Base-by-base conservation (phyloP, 371 early-diverging fungal species). In the Haplosporangium sp. region DNA sequence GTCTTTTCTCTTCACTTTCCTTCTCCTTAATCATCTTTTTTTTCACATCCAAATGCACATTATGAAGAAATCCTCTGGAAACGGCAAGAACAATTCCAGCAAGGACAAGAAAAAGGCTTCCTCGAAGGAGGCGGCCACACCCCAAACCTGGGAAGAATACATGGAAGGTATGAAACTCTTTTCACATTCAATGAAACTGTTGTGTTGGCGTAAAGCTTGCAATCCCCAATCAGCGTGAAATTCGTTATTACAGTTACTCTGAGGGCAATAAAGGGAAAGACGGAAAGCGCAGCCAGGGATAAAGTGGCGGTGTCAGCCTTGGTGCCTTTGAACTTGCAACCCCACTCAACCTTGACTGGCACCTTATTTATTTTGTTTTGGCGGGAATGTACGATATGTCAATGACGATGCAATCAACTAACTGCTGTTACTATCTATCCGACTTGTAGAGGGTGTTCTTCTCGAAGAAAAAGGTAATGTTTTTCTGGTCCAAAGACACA, bases 381-480 rank as follows among this genome's bases (percentile, higher is more conserved):
- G 54, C 54, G 54, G 36, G 37, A 54, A 54, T 36, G 48, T 20
- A 51, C 9, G 13, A 13, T 41, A 18, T 16, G 18, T 1, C 42
- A 10, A 8, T 12, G 36, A 13, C 7, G 54, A 18, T 21, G 16
- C 53, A 9, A 10, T 20, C 14, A 38, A 2, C 41, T 47, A 50
- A 48, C 61, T 20, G 20, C 41, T 40, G 29, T 10, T 10, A 20
- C 38, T 50, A 8, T 41, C 45, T 37, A 18, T 60, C 16, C 13
- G 13, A 41, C 8, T 21, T 57, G 36, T 47, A 89, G 90, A 87
- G 81, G 92, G 88, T 16, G 81, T 89, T 43, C 82, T 85, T 46
- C 80, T 83, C 55, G 92, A 92, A 71, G 91, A 90, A 55, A 86
- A 90, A 72, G 79, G 79, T 77, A 72, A 23, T 13, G 50, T 23